A percentile compares a stretch with the other conserved stretches of the same genome.
Evolutionary conservation across 768 basidiomycete species (phyloP).

Genomic region (Amanita thiersii): DNA sequence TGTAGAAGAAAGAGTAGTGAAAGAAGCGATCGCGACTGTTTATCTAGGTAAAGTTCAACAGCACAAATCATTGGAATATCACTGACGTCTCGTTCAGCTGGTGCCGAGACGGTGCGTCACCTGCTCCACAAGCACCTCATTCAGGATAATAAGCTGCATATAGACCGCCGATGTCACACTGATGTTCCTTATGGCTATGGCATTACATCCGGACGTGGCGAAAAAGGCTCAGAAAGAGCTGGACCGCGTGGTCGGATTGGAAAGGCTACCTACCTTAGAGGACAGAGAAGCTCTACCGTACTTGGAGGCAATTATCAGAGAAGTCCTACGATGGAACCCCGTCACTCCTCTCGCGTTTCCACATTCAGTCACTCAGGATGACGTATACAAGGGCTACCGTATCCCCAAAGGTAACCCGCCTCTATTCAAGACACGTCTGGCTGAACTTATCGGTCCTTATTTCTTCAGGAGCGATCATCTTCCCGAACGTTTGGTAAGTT

Average conservation of each 20-base stretch:
- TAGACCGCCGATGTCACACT: neutral
- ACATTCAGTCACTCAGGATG: neutral
- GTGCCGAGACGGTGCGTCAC: neutral
- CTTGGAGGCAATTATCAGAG: neutral
- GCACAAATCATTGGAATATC: too few species aligned
- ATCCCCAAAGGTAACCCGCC: neutral
- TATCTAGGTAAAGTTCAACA: too few species aligned
- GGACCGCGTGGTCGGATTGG: neutral
- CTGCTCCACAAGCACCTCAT: neutral
- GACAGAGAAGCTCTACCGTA: neutral
- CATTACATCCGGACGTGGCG: neutral
- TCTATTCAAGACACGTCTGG: too few species aligned
- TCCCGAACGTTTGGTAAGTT: neutral
- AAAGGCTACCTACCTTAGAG: neutral
- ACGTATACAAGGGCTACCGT: conserved; percentile 2
- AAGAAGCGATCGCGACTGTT: too few species aligned
- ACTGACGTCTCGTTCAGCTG: too few species aligned
- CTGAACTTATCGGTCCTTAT: neutral
- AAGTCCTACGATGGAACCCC: neutral
- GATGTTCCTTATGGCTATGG: neutral
- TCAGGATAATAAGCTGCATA: neutral
- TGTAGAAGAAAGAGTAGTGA: too few species aligned
- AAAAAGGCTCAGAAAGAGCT: conserved; percentile 1
- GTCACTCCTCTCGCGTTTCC: neutral
- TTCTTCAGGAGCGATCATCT: neutral